A percentile compares a stretch with the other conserved stretches of the same genome.
phyloP scores from a whole-genome alignment of 2,329 filamentous ascomycete species.

The Xylariaceae sp. region DNA sequence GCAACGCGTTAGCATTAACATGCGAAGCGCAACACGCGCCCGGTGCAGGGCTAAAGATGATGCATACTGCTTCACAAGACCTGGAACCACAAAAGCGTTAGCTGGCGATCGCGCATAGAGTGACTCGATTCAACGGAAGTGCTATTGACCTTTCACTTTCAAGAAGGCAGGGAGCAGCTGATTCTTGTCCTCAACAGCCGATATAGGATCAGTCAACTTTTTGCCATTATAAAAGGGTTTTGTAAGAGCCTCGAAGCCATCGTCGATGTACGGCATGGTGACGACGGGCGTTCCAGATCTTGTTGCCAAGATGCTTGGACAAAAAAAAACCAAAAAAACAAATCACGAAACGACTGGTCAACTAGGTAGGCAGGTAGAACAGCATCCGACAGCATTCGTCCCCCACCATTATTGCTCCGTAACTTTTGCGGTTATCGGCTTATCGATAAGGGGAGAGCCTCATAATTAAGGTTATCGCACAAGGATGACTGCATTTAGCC shows the following conservation, averaged over 20 bases:
- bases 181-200: conserved; percentile 79
- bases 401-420: conserved; percentile 14
- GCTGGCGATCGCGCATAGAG: background rate
- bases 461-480: conserved; percentile 21
- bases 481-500: conserved; percentile 16
- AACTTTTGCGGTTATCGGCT: conserved; percentile 15
- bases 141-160: conserved; percentile 73
- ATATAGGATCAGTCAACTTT: conserved; percentile 60
- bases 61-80: conserved; percentile 75
- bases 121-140: conserved; percentile 8
- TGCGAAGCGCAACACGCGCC: background rate
- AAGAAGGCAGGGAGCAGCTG: conserved; percentile 95
- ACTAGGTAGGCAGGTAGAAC: background rate
- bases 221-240: conserved; percentile 65
- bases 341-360: conserved; percentile 9
- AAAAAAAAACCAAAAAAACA: background rate
- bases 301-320: background rate
- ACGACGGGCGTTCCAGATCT: conserved; percentile 11
- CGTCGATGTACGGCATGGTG: conserved; percentile 51
- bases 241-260: conserved; percentile 60
- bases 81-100: conserved; percentile 9
- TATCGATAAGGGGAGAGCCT: conserved; percentile 21
- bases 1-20: conserved; percentile 12
- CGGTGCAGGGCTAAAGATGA: conserved; percentile 22
- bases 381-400: conserved; percentile 2